phyloP scores from a whole-genome alignment of 768 basidiomycete species.

The Lentinula guzmanii region DNA sequence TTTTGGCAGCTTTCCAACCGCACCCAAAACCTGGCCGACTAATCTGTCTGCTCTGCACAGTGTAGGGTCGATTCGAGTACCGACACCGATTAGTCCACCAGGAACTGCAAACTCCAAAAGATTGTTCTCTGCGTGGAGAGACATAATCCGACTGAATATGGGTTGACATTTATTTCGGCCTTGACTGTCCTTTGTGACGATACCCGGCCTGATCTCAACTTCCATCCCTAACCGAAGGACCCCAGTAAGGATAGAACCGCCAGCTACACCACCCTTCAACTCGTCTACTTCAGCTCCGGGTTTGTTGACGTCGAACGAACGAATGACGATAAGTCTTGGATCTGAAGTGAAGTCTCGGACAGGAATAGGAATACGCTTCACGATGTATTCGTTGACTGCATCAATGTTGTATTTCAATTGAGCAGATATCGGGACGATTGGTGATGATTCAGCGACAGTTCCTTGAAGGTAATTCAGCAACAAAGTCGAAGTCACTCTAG shows the following conservation, averaged over 20 bases:
- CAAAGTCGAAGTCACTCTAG: neutral
- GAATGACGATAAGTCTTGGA: constrained; percentile 95
- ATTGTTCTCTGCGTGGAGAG: constrained; percentile 93
- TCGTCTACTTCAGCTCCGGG: constrained; percentile 97
- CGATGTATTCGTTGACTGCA: constrained; percentile 98
- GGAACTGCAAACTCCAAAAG: constrained; percentile 93
- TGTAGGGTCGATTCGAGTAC: constrained; percentile 94
- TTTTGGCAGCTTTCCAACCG: constrained; percentile 88
- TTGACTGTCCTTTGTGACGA: constrained; percentile 90
- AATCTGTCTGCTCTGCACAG: constrained; percentile 95
- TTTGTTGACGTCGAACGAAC: constrained; percentile 99
- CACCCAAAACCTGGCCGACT: constrained; percentile 94
- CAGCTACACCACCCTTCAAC: constrained; percentile 96
- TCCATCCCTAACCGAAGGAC: constrained; percentile 87
- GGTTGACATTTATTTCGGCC: constrained; percentile 91
- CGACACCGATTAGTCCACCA: constrained; percentile 97
- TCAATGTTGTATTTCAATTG: constrained; percentile 99
- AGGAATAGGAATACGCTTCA: constrained; percentile 93
- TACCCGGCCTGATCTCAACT: constrained; percentile 95
- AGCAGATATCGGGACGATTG: constrained; percentile 98
- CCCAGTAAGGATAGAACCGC: constrained; percentile 92
- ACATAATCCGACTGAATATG: constrained; percentile 87
- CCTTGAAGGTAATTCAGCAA: constrained; percentile 29
- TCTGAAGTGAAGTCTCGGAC: constrained; percentile 88
- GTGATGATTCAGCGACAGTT: constrained; percentile 94